phyloP scores from a whole-genome alignment of 768 basidiomycete species.

The Mycena amicta region DNA sequence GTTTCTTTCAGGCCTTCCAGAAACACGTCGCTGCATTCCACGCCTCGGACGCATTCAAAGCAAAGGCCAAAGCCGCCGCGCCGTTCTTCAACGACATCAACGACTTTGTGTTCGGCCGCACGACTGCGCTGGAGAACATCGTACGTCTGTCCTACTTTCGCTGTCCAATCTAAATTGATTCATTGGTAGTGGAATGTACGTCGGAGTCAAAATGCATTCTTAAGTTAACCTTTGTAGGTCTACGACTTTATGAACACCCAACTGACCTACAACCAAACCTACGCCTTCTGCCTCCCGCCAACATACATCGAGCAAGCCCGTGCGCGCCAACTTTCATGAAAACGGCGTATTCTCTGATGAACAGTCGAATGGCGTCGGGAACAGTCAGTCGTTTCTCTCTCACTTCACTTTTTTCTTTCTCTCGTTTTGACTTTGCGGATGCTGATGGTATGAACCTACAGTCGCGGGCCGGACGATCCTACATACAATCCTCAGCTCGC shows the following conservation, averaged over 20 bases:
- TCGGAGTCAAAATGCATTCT: too few species aligned
- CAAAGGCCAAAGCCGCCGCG: conserved; percentile 37
- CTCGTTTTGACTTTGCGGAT: too few species aligned
- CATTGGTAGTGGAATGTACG: conserved; percentile 73
- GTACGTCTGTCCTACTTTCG: conserved; percentile 32
- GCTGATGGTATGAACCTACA: conserved; percentile 30
- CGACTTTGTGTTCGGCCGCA: conserved; percentile 53
- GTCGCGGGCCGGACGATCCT: conserved; percentile 84
- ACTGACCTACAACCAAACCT: conserved; percentile 81
- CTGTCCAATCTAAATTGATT: neutral
- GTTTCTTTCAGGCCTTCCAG: conserved; percentile 42
- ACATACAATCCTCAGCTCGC: conserved; percentile 66
- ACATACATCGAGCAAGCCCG: conserved; percentile 74
- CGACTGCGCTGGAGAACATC: conserved; percentile 49
- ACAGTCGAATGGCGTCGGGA: conserved; percentile 68
- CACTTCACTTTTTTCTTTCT: neutral
- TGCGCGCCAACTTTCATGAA: conserved; percentile 81
- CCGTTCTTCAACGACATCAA: conserved; percentile 49
- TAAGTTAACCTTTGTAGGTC: too few species aligned
- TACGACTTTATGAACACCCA: conserved; percentile 79
- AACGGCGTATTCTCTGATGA: conserved; percentile 68
- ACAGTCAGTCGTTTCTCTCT: conserved; percentile 54
- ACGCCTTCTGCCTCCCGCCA: conserved; percentile 79
- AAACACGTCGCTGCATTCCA: conserved; percentile 45
- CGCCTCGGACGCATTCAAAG: conserved; percentile 48